Percentiles rank a stretch among this genome's conserved stretches.
These are phyloP conservation scores for Pyronema domesticum DNA, from an alignment of 495 filamentous ascomycete species.

Conservation along the genomic window DNA sequence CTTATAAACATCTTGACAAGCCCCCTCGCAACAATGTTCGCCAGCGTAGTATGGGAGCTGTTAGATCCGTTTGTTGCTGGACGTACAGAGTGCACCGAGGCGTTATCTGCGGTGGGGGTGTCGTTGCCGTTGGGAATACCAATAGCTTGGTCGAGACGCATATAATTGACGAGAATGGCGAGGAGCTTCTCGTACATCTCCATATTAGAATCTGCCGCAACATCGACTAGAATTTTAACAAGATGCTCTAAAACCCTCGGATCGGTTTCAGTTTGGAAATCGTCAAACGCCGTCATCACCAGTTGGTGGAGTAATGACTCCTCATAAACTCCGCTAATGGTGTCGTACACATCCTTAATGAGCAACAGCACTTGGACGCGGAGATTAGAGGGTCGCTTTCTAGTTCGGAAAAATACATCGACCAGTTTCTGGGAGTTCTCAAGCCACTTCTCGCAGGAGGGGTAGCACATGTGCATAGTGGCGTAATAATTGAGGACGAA, in stretches of 20 bases:
- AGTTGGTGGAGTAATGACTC: conserved; percentile 29
- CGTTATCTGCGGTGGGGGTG: background rate
- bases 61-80: conserved; percentile 18
- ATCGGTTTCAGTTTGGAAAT: conserved; percentile 33
- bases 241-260: conserved; percentile 34
- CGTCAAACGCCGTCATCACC: conserved; percentile 28
- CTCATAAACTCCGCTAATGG: conserved; percentile 49
- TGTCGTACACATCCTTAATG: conserved; percentile 28
- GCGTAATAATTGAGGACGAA: conserved; percentile 41
- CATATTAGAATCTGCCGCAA: conserved; percentile 35
- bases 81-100: background rate
- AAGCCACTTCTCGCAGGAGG: conserved; percentile 50
- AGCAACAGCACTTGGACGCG: conserved; percentile 44
- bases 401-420: conserved; percentile 46
- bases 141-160: conserved; percentile 6
- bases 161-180: conserved; percentile 28
- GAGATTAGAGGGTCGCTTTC: conserved; percentile 43
- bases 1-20: conserved; percentile 44
- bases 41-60: conserved; percentile 24
- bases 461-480: conserved; percentile 48
- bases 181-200: conserved; percentile 37
- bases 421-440: conserved; percentile 43
- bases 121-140: background rate
- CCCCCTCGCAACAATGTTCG: conserved; percentile 38
- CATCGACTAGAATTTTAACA: conserved; percentile 28